Base-by-base conservation (phyloP, 345 rosid species). In the Gossypium mustelinum region DNA sequence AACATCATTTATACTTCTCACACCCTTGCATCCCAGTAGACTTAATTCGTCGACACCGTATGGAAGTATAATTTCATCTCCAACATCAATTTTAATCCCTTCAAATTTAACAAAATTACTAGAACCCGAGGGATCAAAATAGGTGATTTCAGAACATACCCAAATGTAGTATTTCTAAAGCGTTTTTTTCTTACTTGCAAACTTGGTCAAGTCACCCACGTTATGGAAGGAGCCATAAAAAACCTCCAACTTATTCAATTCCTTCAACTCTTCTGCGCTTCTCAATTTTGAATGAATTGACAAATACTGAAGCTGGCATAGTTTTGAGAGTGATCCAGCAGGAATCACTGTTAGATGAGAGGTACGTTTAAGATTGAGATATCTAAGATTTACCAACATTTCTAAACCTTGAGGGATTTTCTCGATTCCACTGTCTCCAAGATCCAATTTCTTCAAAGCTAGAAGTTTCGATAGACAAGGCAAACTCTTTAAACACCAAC, bases 41-140 rank as follows among this genome's bases (percentile, higher is more conserved):
- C 4, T 1, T 44, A 44, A 44, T 44, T 0, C 22, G 4, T 25
- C 0, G 16, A 70, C n/a, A 1, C 51, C 73, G 4, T 11, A 7
- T 2, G 73, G 73, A 13, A 70, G 45, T 16, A 14, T 9, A 44
- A 44, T 9, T 44, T 9, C 47, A 44, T 44, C 47, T 44, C 47
- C 11, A 44, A 2, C 1, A 7, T 44, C 0, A 7, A 63, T 11
- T 13, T 14, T 18, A 4, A 11, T 4, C 17, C 44, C 43, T 2
- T 2, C 0, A 68, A 45, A 11, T 22, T 4, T 14, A 68, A 18
- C 27, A 1, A 0, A 0, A 47, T 69, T 14, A 11, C 10, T 44
- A 44, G 2, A 44, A 44, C 0, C 3, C 0, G 29, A 3, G 3
- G 0, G 0, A 25, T 0, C 0, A 25, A 25, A 0, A 25, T 0